Base-by-base conservation (phyloP, 768 basidiomycete species). In the Lepiota venenata region DNA sequence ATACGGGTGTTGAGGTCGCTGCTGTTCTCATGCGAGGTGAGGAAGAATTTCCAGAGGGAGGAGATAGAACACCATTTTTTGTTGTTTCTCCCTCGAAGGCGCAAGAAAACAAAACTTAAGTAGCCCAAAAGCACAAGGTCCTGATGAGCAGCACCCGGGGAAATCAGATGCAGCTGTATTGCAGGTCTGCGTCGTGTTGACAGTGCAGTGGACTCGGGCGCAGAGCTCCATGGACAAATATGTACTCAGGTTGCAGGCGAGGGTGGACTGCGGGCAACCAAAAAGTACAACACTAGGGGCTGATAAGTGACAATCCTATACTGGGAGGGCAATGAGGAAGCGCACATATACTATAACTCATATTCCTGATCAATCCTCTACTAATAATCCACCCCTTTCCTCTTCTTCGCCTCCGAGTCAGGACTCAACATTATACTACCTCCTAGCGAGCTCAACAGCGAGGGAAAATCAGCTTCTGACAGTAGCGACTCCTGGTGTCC, bases 381-480 rank as follows among this genome's bases (percentile, higher is more conserved):
- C 71, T 37, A 80, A 62, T 48, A 80, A 66, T 60, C 71, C 74
- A 53, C 74, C 81, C 66, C 82, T 80, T 1, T 79, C 79, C 40
- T 78, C 79, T 39, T 81, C 83, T 8, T 76, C 16, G 32, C 39
- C 42, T 79, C 81, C n/a, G 61, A 60, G 51, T 67, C 65, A 25
- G 64, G 56, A 53, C 58, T 57, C 47, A 84, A 79, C 18, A 84
- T 80, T 3, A 82, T 82, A 66, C 80, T 77, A 42, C 68, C 63
- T 11, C 67, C 56, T 10, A 61, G 45, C 45, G 63, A 60, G 40
- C 58, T 62, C 40, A 61, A 50, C 8, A 59, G 47, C 22, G 64
- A 62, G 7, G 57, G 56, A 6, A 29, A 32, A 37, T 27, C 21
- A 16, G 40, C 32, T 21, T 16, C 52, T 54, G 25, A 62, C 50